Conservation (phyloP, 169 alveolate genomes). For the Plasmodium adleri region DNA sequence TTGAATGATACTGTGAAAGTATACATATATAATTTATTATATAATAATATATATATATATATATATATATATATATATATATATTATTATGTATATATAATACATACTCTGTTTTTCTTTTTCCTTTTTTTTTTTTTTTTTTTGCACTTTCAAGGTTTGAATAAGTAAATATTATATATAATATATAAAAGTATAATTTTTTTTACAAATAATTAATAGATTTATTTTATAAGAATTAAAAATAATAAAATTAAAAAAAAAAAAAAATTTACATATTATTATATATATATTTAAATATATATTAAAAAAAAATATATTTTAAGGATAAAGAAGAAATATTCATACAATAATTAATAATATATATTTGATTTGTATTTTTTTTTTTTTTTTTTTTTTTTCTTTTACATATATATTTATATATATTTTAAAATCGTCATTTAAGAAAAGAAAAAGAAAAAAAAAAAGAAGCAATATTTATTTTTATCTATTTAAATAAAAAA, state of each 20-base stretch:
- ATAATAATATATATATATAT: not conserved
- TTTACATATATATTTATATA: slow-evolving; percentile 19
- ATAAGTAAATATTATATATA: not conserved
- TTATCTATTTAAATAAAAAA: slow-evolving; percentile 35
- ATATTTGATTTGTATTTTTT: slow-evolving; percentile 13
- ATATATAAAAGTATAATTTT: slow-evolving; percentile 2
- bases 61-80: too few relatives aligned
- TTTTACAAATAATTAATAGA: slow-evolving; percentile 14
- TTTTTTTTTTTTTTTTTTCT: slow-evolving; percentile 28
- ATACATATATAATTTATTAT: too few relatives aligned
- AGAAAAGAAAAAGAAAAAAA: too few relatives aligned
- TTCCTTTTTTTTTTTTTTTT: slow-evolving; percentile 13
- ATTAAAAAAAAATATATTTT: not conserved
- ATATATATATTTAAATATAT: slow-evolving; percentile 14
- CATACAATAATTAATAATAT: slow-evolving; percentile 26
- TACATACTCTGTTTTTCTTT: too few relatives aligned
- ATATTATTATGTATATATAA: too few relatives aligned
- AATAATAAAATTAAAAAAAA: slow-evolving; percentile 4
- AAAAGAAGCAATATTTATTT: slow-evolving; percentile 24
- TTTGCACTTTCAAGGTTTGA: slow-evolving; percentile 34
- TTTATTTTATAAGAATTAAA: slow-evolving; percentile 8
- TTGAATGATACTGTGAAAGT: slow-evolving; percentile 6
- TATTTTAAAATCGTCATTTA: slow-evolving; percentile 12
- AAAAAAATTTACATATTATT: slow-evolving; percentile 16
- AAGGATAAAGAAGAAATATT: slow-evolving; percentile 5